Evolutionary conservation across 192 early-diverging fungal species (phyloP).

Genomic region (Podochytrium sp.): DNA sequence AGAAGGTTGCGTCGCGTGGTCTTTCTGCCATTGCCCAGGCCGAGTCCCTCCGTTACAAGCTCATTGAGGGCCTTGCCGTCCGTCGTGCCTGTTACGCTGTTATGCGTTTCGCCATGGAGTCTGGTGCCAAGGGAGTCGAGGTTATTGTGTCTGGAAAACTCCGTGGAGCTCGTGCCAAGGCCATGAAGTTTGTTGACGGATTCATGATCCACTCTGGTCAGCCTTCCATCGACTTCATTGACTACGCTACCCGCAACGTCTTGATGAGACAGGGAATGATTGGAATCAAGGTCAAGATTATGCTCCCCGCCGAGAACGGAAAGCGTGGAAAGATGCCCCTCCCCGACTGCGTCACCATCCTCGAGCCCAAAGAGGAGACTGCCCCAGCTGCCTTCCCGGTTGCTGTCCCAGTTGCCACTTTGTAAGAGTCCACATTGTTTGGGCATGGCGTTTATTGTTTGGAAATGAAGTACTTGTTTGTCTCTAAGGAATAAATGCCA

Average conservation of each 20-base stretch:
- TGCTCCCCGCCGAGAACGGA: constrained; percentile 93
- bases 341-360: constrained; percentile 94
- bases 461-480: neutral
- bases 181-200: constrained; percentile 99
- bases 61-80: constrained; percentile 94
- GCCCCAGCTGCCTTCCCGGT: constrained; percentile 51
- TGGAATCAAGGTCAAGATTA: constrained; percentile 99
- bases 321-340: constrained; percentile 91
- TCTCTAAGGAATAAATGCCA: neutral
- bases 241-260: constrained; percentile 96
- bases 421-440: too few species aligned
- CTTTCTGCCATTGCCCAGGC: constrained; percentile 98
- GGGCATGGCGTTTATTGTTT: too few species aligned
- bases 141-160: constrained; percentile 99
- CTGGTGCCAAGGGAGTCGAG: constrained; percentile 99
- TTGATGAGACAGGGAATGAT: constrained; percentile 98
- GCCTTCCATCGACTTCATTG: constrained; percentile 94
- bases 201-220: constrained; percentile 99
- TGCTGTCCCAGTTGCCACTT: constrained; percentile 41
- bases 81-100: constrained; percentile 98
- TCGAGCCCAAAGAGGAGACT: constrained; percentile 83
- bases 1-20: constrained; percentile 96
- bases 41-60: constrained; percentile 98
- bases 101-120: constrained; percentile 98
- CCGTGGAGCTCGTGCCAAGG: constrained; percentile 99